A percentile compares a stretch with the other conserved stretches of the same genome.
These are phyloP conservation scores for Lentinula lateritia DNA, from an alignment of 768 basidiomycete species.

Conservation along the genomic window DNA sequence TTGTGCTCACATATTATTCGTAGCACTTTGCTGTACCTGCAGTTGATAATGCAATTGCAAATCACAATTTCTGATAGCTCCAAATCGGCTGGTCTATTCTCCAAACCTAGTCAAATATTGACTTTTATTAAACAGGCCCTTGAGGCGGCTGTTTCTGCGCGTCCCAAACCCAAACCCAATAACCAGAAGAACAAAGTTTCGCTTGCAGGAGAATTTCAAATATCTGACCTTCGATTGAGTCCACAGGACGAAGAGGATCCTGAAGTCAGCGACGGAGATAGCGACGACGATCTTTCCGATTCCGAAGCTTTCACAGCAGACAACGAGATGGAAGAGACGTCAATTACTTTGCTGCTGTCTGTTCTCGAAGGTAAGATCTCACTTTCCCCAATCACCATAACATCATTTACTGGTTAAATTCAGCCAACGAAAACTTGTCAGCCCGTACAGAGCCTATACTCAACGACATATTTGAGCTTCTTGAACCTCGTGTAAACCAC, in stretches of 20 bases:
- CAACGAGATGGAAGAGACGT: conserved; percentile 69
- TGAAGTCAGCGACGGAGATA: conserved; percentile 43
- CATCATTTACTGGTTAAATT: not conserved
- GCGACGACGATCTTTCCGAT: conserved; percentile 46
- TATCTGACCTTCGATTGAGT: not conserved
- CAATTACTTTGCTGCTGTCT: conserved; percentile 76
- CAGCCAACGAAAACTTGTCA: conserved; percentile 57
- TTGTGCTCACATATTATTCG: conserved; percentile 1
- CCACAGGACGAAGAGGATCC: conserved; percentile 28
- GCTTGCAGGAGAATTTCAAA: not conserved
- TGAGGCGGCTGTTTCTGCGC: conserved; percentile 32
- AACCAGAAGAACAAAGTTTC: conserved; percentile 6
- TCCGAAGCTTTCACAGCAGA: conserved; percentile 35
- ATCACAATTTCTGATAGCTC: conserved; percentile 52
- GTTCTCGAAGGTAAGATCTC: conserved; percentile 70
- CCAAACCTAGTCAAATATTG: conserved; percentile 69
- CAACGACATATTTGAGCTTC: conserved; percentile 61
- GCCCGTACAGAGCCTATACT: conserved; percentile 57
- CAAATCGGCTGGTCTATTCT: conserved; percentile 49
- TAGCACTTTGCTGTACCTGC: conserved; percentile 70
- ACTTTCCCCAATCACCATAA: not conserved
- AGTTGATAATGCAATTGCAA: conserved; percentile 81
- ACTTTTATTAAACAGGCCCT: conserved; percentile 79
- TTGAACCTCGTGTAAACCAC: conserved; percentile 52
- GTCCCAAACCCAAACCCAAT: not conserved